Conservation (phyloP, 2,329 filamentous ascomycete species). For the Fonsecaea nubica region DNA sequence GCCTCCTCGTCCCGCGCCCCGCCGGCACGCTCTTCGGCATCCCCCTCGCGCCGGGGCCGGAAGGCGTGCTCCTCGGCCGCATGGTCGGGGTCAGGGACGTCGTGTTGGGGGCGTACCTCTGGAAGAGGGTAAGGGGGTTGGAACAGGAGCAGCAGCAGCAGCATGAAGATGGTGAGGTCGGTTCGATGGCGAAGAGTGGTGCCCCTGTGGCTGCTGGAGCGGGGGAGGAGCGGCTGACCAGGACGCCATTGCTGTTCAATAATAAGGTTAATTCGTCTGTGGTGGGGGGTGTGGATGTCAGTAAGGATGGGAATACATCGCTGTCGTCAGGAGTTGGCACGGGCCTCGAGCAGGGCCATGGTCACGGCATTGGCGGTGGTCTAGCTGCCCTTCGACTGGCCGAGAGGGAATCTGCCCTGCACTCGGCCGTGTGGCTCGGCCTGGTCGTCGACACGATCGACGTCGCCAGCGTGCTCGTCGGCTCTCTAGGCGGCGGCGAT, state of each 20-base stretch:
- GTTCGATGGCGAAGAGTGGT: background rate
- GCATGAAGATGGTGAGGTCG: too few relatives aligned
- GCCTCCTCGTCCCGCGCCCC: constrained; percentile 19
- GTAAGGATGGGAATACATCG: too few relatives aligned
- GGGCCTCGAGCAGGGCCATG: background rate
- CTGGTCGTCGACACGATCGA: constrained; percentile 19
- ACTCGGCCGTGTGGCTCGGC: constrained; percentile 24
- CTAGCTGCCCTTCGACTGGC: background rate
- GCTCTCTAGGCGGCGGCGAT: constrained; percentile 4
- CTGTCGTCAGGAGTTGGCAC: background rate
- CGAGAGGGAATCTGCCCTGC: background rate
- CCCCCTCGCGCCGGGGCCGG: constrained; percentile 10
- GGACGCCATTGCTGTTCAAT: background rate
- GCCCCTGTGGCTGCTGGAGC: too few relatives aligned
- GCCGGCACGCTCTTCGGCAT: constrained; percentile 17
- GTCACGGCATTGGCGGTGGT: background rate
- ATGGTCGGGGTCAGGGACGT: constrained; percentile 22
- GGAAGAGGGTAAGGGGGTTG: constrained; percentile 12
- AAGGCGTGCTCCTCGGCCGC: constrained; percentile 17
- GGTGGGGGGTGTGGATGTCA: too few relatives aligned
- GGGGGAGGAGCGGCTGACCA: too few relatives aligned
- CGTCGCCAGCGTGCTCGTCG: constrained; percentile 13
- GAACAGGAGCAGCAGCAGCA: background rate
- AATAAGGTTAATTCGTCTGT: background rate
- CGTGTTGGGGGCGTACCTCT: constrained; percentile 25